Evolutionary conservation across 768 basidiomycete species (phyloP), one percentile per base, ranked within the genome.

Genomic region (Suillus spraguei): DNA sequence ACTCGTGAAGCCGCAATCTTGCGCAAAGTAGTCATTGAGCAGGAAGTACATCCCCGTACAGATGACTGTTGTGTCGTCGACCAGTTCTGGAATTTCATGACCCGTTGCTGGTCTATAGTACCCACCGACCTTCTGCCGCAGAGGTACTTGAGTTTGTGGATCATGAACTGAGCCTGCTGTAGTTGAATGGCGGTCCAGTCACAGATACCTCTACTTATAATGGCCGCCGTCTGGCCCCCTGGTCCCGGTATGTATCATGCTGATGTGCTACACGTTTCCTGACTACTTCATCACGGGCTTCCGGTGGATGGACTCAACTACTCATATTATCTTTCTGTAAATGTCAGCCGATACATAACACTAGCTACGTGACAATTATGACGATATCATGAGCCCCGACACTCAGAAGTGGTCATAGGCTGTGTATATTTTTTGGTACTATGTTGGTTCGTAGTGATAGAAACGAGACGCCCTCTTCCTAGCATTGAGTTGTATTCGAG

Each of bases 191-290:
- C 10, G n/a, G 4, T 46, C n/a, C 13, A 46, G 10, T 22, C 9
- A 5, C 10, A 22, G 46, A 46, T 46, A 22, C n/a, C n/a, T 22
- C n/a, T 46, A n/a, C n/a, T n/a, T n/a, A n/a, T 5, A 5, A 46
- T 5, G 46, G 22, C 13, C 5, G 13, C 5, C 1, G n/a, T 46
- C 6, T 20, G n/a, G 22, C 46, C 11, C 46, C 33, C 76, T 81
- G 3, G 65, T 86, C 39, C 83, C 68, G 82, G 87, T 87, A 65
- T 67, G 82, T 72, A 9, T 24, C 24, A 17, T 13, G 13, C 16
- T 46, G 46, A 14, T 13, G 33, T 1, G 14, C 10, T 24, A 47
- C 14, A n/a, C 0, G 22, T 20, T 53, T 38, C 36, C 39, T 49
- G 41, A 38, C 54, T 2, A 46, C n/a, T 50, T 46, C 0, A 11